Evolutionary conservation across 2,329 filamentous ascomycete species (phyloP).

Genomic region (Verticillium longisporum): DNA sequence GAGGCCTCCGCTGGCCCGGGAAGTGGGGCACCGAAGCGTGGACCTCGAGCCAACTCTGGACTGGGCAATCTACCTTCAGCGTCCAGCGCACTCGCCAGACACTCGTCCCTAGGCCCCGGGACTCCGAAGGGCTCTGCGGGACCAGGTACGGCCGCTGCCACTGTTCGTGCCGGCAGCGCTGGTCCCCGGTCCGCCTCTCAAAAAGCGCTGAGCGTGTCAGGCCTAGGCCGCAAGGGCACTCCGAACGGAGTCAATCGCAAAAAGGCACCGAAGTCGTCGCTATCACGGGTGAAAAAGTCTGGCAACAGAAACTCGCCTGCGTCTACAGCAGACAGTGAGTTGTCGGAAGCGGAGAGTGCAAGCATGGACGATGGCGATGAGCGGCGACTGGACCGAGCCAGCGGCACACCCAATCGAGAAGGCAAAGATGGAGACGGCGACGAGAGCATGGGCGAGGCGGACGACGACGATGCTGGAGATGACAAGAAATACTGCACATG

Average conservation of each 20-base stretch:
- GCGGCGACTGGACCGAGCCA: conserved; percentile 10
- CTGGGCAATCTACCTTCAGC: conserved; percentile 40
- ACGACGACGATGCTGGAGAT: conserved; percentile 66
- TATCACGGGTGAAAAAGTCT: conserved; percentile 56
- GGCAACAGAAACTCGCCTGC: conserved; percentile 54
- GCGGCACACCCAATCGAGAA: conserved; percentile 19
- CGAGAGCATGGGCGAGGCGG: conserved; percentile 47
- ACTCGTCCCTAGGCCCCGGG: conserved; percentile 56
- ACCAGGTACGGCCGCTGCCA: conserved; percentile 22
- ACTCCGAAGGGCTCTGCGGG: conserved; percentile 43
- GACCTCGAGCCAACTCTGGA: conserved; percentile 39
- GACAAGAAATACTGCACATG: conserved; percentile 81
- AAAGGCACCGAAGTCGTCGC: conserved; percentile 52
- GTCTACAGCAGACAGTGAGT: conserved; percentile 56
- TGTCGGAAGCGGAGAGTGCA: conserved; percentile 55
- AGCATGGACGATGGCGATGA: conserved; percentile 45
- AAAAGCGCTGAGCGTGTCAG: conserved; percentile 32
- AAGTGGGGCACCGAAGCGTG: conserved; percentile 41
- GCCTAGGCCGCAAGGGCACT: conserved; percentile 40
- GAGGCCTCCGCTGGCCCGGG: conserved; percentile 53
- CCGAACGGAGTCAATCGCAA: conserved; percentile 37
- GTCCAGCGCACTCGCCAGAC: conserved; percentile 53
- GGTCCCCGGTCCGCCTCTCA: conserved; percentile 45
- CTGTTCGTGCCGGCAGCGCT: conserved; percentile 49
- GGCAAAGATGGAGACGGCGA: conserved; percentile 38